Conservation (phyloP, 192 early-diverging fungal species). For the Chytriomyces sp. region DNA sequence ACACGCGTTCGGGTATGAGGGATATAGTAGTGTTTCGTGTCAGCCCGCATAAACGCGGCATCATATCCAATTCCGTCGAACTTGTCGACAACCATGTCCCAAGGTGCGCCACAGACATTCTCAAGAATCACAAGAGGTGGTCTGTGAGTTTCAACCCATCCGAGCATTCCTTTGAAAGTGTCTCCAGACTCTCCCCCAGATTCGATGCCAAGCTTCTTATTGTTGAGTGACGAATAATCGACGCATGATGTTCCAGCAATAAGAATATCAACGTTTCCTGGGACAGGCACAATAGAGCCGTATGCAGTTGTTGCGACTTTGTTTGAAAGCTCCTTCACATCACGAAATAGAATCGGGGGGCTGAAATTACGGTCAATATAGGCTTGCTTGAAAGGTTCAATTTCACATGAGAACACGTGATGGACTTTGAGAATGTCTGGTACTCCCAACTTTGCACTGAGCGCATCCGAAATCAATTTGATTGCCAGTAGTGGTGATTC, state of each 20-base stretch:
- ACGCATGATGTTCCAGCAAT: slow-evolving; percentile 58
- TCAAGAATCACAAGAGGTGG: slow-evolving; percentile 53
- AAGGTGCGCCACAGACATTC: slow-evolving; percentile 50
- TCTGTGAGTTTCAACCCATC: slow-evolving; percentile 46
- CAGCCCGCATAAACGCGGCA: slow-evolving; percentile 32
- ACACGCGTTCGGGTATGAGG: slow-evolving; percentile 55
- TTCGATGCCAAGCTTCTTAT: slow-evolving; percentile 47
- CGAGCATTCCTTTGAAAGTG: slow-evolving; percentile 53
- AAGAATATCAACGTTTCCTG: slow-evolving; percentile 49
- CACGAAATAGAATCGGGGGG: slow-evolving; percentile 54
- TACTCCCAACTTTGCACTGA: slow-evolving; percentile 33
- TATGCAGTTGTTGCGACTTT: slow-evolving; percentile 50
- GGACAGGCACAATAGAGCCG: slow-evolving; percentile 44
- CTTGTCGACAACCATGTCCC: slow-evolving; percentile 36
- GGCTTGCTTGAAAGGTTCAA: slow-evolving; percentile 60
- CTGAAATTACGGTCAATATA: slow-evolving; percentile 59
- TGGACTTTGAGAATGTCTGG: slow-evolving; percentile 35
- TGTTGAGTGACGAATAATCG: slow-evolving; percentile 56
- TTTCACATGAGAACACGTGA: slow-evolving; percentile 57
- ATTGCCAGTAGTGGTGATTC: slow-evolving; percentile 54
- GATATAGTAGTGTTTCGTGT: slow-evolving; percentile 57
- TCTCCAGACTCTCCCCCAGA: slow-evolving; percentile 51
- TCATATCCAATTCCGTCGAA: slow-evolving; percentile 42
- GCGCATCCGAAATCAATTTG: slow-evolving; percentile 37
- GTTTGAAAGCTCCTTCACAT: slow-evolving; percentile 49